phyloP scores from a whole-genome alignment of 2,329 filamentous ascomycete genomes.

The Penicillium aurantiogriseum region DNA sequence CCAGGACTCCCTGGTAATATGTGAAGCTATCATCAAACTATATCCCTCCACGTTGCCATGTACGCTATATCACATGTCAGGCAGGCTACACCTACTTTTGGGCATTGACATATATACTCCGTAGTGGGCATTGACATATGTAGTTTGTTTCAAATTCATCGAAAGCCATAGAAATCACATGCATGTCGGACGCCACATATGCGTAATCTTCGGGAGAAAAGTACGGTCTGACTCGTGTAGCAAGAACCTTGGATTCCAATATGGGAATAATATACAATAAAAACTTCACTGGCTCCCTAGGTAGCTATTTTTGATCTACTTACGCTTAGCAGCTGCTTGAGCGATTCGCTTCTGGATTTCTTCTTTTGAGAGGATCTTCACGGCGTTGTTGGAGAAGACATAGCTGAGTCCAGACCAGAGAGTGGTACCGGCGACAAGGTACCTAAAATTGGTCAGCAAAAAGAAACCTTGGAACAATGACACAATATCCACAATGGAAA shows the following conservation, averaged over 20 bases:
- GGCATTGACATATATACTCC: neutral
- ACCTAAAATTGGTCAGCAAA: constrained; percentile 51
- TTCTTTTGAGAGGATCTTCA: constrained; percentile 69
- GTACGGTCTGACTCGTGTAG: neutral
- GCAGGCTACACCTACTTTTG: neutral
- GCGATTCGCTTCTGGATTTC: constrained; percentile 40
- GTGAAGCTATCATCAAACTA: neutral
- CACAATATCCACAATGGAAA: neutral
- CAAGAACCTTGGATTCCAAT: neutral
- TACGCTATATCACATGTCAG: neutral
- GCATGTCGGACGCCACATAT: neutral
- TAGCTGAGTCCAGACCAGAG: constrained; percentile 94
- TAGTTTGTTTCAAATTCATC: neutral
- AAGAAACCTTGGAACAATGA: neutral
- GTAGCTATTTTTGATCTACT: constrained; percentile 6
- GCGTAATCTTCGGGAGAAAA: neutral
- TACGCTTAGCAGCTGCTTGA: constrained; percentile 30
- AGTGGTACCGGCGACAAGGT: constrained; percentile 82
- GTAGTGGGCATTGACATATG: neutral
- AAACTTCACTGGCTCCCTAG: neutral
- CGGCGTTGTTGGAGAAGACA: constrained; percentile 83
- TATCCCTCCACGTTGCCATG: neutral
- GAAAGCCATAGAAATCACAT: neutral
- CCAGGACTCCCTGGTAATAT: neutral
- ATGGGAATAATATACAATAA: constrained; percentile 1